These are phyloP conservation scores for Acacia concinna DNA, from an alignment of 331 rosid genomes.

Conservation along the genomic window DNA sequence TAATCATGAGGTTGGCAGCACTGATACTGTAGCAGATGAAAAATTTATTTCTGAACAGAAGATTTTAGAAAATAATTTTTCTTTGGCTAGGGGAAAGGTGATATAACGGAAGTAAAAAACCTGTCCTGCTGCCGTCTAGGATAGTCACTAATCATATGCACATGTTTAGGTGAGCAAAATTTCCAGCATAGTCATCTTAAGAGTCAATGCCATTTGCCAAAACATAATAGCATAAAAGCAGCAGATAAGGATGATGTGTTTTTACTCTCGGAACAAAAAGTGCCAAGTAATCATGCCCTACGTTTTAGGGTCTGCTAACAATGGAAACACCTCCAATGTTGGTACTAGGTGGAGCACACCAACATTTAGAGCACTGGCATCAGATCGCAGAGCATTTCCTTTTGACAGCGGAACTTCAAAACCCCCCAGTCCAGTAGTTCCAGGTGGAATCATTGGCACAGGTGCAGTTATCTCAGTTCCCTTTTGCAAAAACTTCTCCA, in stretches of 20 bases:
- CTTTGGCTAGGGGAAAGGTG: neutral
- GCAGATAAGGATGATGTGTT: neutral
- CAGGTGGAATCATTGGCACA: slow-evolving; percentile 83
- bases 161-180: neutral
- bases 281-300: slow-evolving; percentile 43
- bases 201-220: neutral
- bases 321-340: slow-evolving; percentile 84
- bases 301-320: slow-evolving; percentile 77
- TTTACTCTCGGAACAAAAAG: slow-evolving; percentile 4
- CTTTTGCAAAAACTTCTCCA: slow-evolving; percentile 83
- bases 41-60: neutral
- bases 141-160: neutral
- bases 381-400: slow-evolving; percentile 76
- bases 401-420: slow-evolving; percentile 87
- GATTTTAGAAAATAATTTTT: neutral
- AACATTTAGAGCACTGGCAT: slow-evolving; percentile 86
- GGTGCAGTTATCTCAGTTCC: slow-evolving; percentile 94
- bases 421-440: slow-evolving; percentile 95
- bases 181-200: neutral
- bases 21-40: neutral
- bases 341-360: slow-evolving; percentile 91
- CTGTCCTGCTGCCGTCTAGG: neutral
- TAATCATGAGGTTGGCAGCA: neutral
- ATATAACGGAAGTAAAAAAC: neutral
- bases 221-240: slow-evolving; percentile 13